Conservation (phyloP, 1,139 yeast genomes). For the Sugiyamaella grinbergsii region DNA sequence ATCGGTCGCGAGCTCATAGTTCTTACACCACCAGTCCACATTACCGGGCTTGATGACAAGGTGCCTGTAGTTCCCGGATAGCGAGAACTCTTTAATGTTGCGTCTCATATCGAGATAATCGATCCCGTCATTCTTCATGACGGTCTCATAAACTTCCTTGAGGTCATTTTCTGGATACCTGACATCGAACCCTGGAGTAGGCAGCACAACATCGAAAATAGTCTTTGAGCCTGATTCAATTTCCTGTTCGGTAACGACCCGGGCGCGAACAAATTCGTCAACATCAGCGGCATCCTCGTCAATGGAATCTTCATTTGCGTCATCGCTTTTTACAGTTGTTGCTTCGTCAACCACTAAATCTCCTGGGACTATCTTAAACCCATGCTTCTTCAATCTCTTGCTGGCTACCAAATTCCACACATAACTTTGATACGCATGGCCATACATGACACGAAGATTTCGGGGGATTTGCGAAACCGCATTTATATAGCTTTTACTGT, state of each 20-base stretch:
- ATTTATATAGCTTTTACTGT: slow-evolving; percentile 58
- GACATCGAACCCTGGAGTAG: slow-evolving; percentile 93
- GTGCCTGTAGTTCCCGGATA: slow-evolving; percentile 86
- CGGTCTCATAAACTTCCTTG: slow-evolving; percentile 62
- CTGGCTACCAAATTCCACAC: slow-evolving; percentile 91
- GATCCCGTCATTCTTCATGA: slow-evolving; percentile 79
- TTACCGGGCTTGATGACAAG: slow-evolving; percentile 68
- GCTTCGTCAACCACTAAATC: slow-evolving; percentile 65
- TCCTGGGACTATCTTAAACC: slow-evolving; percentile 71
- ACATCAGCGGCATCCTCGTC: slow-evolving; percentile 61
- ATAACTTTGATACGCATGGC: slow-evolving; percentile 95
- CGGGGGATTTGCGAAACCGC: slow-evolving; percentile 93
- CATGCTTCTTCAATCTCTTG: slow-evolving; percentile 70
- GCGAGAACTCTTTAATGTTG: slow-evolving; percentile 81
- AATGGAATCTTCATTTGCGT: slow-evolving; percentile 37
- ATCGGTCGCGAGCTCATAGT: slow-evolving; percentile 62
- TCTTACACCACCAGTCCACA: slow-evolving; percentile 64
- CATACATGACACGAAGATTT: slow-evolving; percentile 90
- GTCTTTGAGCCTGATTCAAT: slow-evolving; percentile 58
- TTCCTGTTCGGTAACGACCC: slow-evolving; percentile 73
- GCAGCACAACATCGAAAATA: slow-evolving; percentile 83
- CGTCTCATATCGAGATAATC: slow-evolving; percentile 86
- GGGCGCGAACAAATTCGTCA: slow-evolving; percentile 66
- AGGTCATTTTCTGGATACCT: slow-evolving; percentile 75
- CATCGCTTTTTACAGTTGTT: slow-evolving; percentile 19